Base-by-base conservation (phyloP, 345 rosid genomes). In the Turritis glabra region DNA sequence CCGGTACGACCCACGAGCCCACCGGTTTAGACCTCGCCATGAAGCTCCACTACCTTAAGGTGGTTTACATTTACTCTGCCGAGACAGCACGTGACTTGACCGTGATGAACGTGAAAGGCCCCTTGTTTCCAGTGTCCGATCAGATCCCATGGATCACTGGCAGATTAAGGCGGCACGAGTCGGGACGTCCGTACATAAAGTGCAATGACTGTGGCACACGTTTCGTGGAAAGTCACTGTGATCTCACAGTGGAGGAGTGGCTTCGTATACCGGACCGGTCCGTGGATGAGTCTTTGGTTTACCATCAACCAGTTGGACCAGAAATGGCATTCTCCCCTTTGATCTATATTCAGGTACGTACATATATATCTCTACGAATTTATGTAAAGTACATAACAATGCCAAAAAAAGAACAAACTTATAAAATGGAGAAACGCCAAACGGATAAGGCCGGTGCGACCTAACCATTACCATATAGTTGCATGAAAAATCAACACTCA, bases 131-230 rank as follows among this genome's bases (percentile, higher is more conserved):
- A 19, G 82, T 72, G 79, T 43, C 79, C 35, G 82, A 76, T 35
- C 85, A 81, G 18, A 80, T 84, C 74, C 80, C 82, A 64, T 18
- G 64, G 51, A 38, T 71, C 21, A 76, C 74, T 23, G 93, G 86
- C 1, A 87, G 96, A 60, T 80, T 86, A 68, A 73, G 82, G 80
- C 69, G 85, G 12, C 47, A 71, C 30, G 87, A 81, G 2, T 25
- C 84, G 4, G 93, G 92, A 8, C 87, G 89, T 23, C 96, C 93
- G 2, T 86, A 75, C 79, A 63, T 93, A 46, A 93, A 86, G 83
- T 91, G 93, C 67, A 91, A 91, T 67, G 98, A 93, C 23, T 90
- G 94, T 25, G 97, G 98, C 5, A 73, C 71, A 1, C 82, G 97
- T 72, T 66, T 91, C 29, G 77, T 91, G 5, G 97, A 93, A 70